Conservation (phyloP, 2,329 filamentous ascomycete species). For the Trichoderma lentiforme region DNA sequence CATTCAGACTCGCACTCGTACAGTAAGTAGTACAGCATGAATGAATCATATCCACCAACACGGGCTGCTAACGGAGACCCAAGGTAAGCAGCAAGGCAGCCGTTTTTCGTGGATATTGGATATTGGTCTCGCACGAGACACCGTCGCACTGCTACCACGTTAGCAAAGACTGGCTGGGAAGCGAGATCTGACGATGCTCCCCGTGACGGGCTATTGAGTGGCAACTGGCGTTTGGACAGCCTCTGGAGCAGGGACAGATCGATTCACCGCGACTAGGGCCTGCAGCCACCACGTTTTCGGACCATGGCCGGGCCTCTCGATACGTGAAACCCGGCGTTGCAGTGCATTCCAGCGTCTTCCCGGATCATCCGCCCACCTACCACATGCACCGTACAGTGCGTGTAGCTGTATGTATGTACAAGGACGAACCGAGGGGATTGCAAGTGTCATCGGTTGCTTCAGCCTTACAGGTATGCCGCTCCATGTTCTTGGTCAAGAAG, state of each 20-base stretch:
- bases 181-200: neutral
- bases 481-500: neutral
- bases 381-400: neutral
- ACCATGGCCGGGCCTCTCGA: constrained; percentile 13
- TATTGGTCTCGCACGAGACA: neutral
- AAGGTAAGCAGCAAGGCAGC: neutral
- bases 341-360: constrained; percentile 2
- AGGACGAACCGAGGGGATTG: neutral
- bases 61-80: neutral
- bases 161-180: neutral
- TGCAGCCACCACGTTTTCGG: constrained; percentile 18
- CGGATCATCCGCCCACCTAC: neutral
- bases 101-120: neutral
- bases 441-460: neutral
- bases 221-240: neutral
- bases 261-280: constrained; percentile 1
- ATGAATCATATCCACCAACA: neutral
- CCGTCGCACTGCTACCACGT: neutral
- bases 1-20: neutral
- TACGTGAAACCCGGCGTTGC: neutral
- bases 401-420: neutral
- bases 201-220: neutral
- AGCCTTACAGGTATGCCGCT: neutral
- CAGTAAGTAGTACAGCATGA: neutral
- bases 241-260: neutral